phyloP scores from a whole-genome alignment of 1,139 yeast genomes.

The Eremothecium gossypii region DNA sequence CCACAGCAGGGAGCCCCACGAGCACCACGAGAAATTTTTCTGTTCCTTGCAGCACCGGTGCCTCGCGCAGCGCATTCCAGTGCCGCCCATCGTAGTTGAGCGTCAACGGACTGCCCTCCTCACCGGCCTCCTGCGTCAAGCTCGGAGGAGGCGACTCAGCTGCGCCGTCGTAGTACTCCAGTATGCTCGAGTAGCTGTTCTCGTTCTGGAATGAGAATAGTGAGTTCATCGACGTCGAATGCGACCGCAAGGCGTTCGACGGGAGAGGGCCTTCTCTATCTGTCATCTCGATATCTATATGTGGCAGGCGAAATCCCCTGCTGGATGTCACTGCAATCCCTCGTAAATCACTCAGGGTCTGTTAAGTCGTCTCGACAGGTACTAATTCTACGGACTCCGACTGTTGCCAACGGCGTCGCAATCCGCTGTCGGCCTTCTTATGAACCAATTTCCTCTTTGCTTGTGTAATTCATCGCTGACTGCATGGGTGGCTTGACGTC shows the following conservation, averaged over 20 bases:
- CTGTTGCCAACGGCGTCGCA: too few relatives aligned
- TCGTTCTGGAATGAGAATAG: conserved; percentile 19
- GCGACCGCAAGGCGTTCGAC: conserved; percentile 2
- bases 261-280: too few relatives aligned
- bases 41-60: background rate
- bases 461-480: too few relatives aligned
- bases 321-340: too few relatives aligned
- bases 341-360: too few relatives aligned
- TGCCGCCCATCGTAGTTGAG: background rate
- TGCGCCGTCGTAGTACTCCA: conserved; percentile 4
- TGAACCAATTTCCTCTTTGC: too few relatives aligned
- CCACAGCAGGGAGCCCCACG: conserved; percentile 65
- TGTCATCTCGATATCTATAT: too few relatives aligned
- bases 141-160: background rate
- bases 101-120: conserved; percentile 1
- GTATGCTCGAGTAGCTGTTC: conserved; percentile 8
- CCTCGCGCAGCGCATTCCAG: background rate
- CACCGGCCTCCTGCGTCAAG: background rate
- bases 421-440: too few relatives aligned
- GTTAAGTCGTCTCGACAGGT: too few relatives aligned
- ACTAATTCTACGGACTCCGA: too few relatives aligned
- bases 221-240: conserved; percentile 21
- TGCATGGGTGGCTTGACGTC: too few relatives aligned
- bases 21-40: conserved; percentile 40
- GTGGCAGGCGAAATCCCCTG: too few relatives aligned